Evolutionary conservation across 2,329 filamentous ascomycete species (phyloP), one percentile per base, ranked within the genome.

Genomic region (Ophiocordyceps camponoti-saundersi): DNA sequence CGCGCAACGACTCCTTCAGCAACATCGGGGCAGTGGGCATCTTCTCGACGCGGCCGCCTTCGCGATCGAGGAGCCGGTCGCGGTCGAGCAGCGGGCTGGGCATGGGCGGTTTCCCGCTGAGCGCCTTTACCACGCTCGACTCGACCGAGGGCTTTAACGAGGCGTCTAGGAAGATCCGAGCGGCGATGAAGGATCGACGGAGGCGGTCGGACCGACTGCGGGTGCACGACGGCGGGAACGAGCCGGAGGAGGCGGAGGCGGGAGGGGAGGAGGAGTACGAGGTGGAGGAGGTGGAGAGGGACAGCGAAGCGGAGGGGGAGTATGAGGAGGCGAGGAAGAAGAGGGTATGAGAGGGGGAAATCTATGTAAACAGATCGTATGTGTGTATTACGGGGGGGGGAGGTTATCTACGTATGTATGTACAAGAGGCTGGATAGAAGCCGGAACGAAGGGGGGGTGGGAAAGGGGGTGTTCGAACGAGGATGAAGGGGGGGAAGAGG

Each of bases 1-100:
- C 90, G 10, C 80, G 85, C 50, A 95, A 95, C 67, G 92, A 96
- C 64, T 92, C 85, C 0, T 95, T 95, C 67, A 82, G 82, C 63
- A 90, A 96, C 61, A 82, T 96, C 52, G 83, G 85, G 13, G 79
- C 77, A 44, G 82, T 95, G 53, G 85, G 84, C 50, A 82, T 98
- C 65, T 98, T 96, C 66, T 87, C 89, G 3, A 92, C 86, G 16
- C 75, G 85, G 29, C 88, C 89, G 5, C 75, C 82, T n/a, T 93
- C 85, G 46, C 80, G 87, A n/a, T 81, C 76, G 46, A 75, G 80
- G 48, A 81, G 75, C 53, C 73, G 83, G 23, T 85, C 79, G 55
- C 73, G 82, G 45, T 85, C 78, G 55, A 78, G 82, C 61, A 85
- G 80, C 23, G 72, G 76, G 1, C 70, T 79, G 48, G 76, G 79